Evolutionary conservation across 1,284 basidiomycete species (phyloP).

Genomic region (Ganoderma boninense): DNA sequence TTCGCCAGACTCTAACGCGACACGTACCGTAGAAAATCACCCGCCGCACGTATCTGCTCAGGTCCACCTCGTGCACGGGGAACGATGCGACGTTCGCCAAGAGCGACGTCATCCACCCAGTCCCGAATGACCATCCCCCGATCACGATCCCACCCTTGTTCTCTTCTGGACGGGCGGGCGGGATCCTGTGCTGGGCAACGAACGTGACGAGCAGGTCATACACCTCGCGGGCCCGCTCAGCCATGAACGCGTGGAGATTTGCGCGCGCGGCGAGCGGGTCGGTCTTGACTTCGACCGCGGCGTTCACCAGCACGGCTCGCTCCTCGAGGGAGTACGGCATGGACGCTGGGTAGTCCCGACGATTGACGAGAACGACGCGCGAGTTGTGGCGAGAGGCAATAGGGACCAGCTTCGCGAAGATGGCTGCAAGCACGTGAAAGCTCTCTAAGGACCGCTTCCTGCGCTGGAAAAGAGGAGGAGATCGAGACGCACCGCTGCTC

Average conservation of each 20-base stretch:
- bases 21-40: constrained; percentile 9
- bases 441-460: no score
- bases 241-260: constrained; percentile 2
- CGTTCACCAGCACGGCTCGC: constrained; percentile 29
- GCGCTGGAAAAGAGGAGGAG: neutral
- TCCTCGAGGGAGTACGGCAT: constrained; percentile 15
- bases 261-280: constrained; percentile 18
- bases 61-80: neutral
- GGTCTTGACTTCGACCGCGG: constrained; percentile 6
- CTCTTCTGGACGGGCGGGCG: neutral
- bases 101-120: constrained; percentile 8
- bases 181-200: neutral
- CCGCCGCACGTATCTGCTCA: constrained; percentile 1
- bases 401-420: constrained; percentile 6
- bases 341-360: constrained; percentile 16
- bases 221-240: neutral
- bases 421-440: neutral
- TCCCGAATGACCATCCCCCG: constrained; percentile 8
- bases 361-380: constrained; percentile 21
- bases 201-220: constrained; percentile 7
- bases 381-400: constrained; percentile 5
- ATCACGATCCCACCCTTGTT: constrained; percentile 6
- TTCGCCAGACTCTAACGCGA: neutral
- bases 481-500: constrained; percentile 30
- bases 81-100: constrained; percentile 5